Base-by-base conservation (phyloP, 2,329 filamentous ascomycete genomes). In the Lecanicillium sp. region DNA sequence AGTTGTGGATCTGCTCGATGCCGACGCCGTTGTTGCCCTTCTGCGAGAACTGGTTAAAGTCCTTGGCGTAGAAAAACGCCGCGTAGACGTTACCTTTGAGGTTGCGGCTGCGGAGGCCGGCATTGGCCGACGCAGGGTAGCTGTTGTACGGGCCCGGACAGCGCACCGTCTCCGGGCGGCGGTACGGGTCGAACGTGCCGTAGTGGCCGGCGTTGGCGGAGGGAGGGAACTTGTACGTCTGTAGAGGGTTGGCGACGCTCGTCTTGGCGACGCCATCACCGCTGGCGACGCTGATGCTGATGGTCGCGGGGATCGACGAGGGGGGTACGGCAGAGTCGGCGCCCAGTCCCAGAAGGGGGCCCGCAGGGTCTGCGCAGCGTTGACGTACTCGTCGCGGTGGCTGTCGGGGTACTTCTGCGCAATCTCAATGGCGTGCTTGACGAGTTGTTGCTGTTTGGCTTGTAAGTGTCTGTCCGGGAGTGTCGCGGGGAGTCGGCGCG, bases 321-420 rank as follows among this genome's bases (percentile, higher is more conserved):
- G 57, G 53, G 4, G 72, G 71, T 3, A 75, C 58, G 6, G 45
- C 51, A 1, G 64, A 45, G 30, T 69, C 59, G 10, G 51, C 48
- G 66, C 70, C 71, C 70, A 75, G 58, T 74, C 71, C 72, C 71
- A 74, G 58, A 62, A 73, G 2, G 72, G 70, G 9, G 65, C 55
- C 4, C 70, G 67, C 20, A 73, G 62, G 0, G 56, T 59, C 29
- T 68, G 56, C 2, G 68, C 70, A 3, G 71, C 69, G 2, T 60
- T 54, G 9, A 54, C 49, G 54, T 73, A 73, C 10, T 30, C 49
- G 42, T 11, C 55, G 51, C 27, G 58, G 50, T 24, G 60, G 48
- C 5, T 57, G 51, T 29, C 55, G 9, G 55, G 58, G 51, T 73
- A 74, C 37, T 59, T 51, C 9, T 52, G 54, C n/a, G 72, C 71